Evolutionary conservation across 2,329 filamentous ascomycete genomes (phyloP).

Genomic region (Aureobasidium musti): DNA sequence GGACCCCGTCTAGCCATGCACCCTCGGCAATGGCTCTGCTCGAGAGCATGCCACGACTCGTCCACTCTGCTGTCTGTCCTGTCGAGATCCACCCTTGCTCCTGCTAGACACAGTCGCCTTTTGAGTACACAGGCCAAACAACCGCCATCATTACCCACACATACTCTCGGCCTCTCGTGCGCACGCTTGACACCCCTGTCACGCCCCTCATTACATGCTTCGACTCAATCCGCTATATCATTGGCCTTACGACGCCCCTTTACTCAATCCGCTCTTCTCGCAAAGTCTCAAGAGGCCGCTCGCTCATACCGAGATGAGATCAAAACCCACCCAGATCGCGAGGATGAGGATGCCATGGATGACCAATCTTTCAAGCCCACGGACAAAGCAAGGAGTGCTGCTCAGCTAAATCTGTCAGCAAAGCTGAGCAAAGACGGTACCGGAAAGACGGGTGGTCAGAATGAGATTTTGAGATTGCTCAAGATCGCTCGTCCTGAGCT

Average conservation of each 20-base stretch:
- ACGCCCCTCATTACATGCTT: neutral
- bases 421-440: constrained; percentile 79
- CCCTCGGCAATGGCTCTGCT: constrained; percentile 26
- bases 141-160: neutral
- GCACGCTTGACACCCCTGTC: constrained; percentile 1
- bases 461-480: constrained; percentile 82
- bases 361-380: constrained; percentile 68
- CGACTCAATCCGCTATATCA: neutral
- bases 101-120: constrained; percentile 4
- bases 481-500: constrained; percentile 86
- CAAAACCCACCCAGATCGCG: constrained; percentile 36
- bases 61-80: neutral
- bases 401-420: constrained; percentile 85
- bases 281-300: constrained; percentile 31
- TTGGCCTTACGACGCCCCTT: constrained; percentile 23
- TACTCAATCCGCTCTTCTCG: constrained; percentile 28
- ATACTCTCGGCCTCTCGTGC: neutral
- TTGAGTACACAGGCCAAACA: neutral
- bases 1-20: constrained; percentile 5
- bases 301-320: constrained; percentile 33
- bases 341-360: constrained; percentile 52
- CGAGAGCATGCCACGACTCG: constrained; percentile 18
- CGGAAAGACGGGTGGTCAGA: constrained; percentile 59
- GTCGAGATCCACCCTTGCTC: neutral
- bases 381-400: constrained; percentile 81